phyloP scores from a whole-genome alignment of 2,329 filamentous ascomycete species.

The Colletotrichum falcatum region DNA sequence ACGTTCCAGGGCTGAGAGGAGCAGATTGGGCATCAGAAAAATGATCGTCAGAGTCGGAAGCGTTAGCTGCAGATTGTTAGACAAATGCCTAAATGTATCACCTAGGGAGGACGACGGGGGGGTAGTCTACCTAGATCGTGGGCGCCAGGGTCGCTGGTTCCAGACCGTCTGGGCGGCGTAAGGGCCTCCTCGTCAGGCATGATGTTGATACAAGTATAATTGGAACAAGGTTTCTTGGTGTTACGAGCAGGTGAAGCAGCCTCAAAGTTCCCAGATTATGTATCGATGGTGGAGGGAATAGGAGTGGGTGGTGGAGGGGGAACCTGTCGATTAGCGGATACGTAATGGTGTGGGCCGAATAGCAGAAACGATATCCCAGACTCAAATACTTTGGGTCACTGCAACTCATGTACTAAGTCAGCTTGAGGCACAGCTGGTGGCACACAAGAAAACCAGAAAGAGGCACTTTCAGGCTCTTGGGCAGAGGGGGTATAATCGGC shows the following conservation, averaged over 20 bases:
- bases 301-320: conserved; percentile 36
- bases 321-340: conserved; percentile 40
- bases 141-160: conserved; percentile 67
- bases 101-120: conserved; percentile 17
- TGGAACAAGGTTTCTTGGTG: conserved; percentile 13
- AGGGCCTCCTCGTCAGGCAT: conserved; percentile 54
- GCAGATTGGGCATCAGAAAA: conserved; percentile 75
- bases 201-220: conserved; percentile 9
- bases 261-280: conserved; percentile 3
- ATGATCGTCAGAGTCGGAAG: conserved; percentile 76
- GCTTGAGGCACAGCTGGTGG: conserved; percentile 16
- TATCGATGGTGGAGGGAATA: conserved; percentile 37
- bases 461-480: conserved; percentile 22
- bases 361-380: conserved; percentile 23
- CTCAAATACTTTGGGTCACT: conserved; percentile 1
- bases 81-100: conserved; percentile 14
- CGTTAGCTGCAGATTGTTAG: conserved; percentile 55
- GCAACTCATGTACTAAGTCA: conserved; percentile 2
- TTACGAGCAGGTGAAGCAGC: conserved; percentile 12
- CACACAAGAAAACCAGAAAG: conserved; percentile 20
- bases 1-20: conserved; percentile 56
- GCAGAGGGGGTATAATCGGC: conserved; percentile 14
- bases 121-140: conserved; percentile 66
- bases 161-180: conserved; percentile 54
- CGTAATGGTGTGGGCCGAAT: conserved; percentile 37